Base-by-base conservation (phyloP, 2,329 filamentous ascomycete genomes). In the Cladophialophora yegresii region DNA sequence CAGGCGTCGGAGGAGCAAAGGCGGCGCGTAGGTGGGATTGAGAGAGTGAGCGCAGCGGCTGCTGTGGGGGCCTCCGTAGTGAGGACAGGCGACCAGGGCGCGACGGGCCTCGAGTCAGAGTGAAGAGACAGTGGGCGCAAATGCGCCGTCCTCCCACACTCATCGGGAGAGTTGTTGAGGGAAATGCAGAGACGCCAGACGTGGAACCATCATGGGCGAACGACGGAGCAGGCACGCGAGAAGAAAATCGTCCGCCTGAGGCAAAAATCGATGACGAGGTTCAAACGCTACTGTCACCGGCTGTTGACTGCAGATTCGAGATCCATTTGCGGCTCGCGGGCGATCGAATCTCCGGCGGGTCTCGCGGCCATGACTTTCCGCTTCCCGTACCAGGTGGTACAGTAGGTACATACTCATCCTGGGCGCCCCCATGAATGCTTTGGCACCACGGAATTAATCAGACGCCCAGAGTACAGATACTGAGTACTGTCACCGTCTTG, bases 1-100 rank as follows among this genome's bases (percentile, higher is more conserved):
- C 84, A 5, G 93, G 93, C 4, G 90, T 87, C 0, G 92, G 92
- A 5, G 93, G 93, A 0, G 85, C 83, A 71, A 92, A 84, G 13
- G 65, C 69, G n/a, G 55, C 26, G 87, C 61, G 61, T 36, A 67
- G 50, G 20, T 50, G 57, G 5, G 69, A 57, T n/a, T 62, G 57
- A 10, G 66, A 67, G 58, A 71, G 64, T 10, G 64, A 30, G 5
- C 69, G 68, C 10, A 59, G 47, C 22, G 54, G 40, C 45, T 61
- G 63, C 32, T 54, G 55, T 36, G 40, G 56, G 1, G 40, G 33
- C 60, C 54, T 36, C 40, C 16, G 30, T 28, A 28, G 54, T n/a
- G 55, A 43, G 47, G 56, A 33, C 26, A 30, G 16, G 28, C 40
- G 54, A 51, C 49, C 59, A 40, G 56, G 30, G 12, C 20, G 22